Conservation (phyloP, 1,284 basidiomycete genomes). For the Ceratobasidium sp. region DNA sequence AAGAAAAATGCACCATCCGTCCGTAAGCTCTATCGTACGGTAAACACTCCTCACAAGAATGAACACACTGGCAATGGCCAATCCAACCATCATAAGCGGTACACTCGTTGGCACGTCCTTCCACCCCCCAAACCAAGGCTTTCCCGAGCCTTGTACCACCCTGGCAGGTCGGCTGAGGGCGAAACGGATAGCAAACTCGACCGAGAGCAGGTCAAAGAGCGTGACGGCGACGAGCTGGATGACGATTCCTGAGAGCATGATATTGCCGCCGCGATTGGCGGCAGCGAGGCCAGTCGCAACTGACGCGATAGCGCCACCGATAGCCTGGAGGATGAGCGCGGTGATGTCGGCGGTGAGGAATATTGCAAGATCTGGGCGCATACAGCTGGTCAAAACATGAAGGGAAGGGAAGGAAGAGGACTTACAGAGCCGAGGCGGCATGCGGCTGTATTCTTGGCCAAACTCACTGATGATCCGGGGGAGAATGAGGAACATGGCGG, state of each 20-base stretch:
- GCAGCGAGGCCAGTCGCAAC: slow-evolving; percentile 36
- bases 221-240: slow-evolving; percentile 24
- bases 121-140: not conserved
- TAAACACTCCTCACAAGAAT: slow-evolving; percentile 46
- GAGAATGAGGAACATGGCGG: slow-evolving; percentile 51
- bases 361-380: slow-evolving; percentile 52
- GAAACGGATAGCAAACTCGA: slow-evolving; percentile 39
- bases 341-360: slow-evolving; percentile 56
- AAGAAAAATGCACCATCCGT: slow-evolving; percentile 21
- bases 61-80: slow-evolving; percentile 44
- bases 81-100: slow-evolving; percentile 42
- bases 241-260: slow-evolving; percentile 50
- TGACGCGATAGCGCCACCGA: slow-evolving; percentile 56
- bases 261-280: slow-evolving; percentile 47
- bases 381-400: not conserved
- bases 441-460: slow-evolving; percentile 54
- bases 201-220: slow-evolving; percentile 22
- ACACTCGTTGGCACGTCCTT: slow-evolving; percentile 4
- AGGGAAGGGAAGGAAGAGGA: not conserved
- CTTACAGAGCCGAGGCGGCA: slow-evolving; percentile 51
- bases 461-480: slow-evolving; percentile 54
- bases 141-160: not conserved
- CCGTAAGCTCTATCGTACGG: slow-evolving; percentile 46
- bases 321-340: slow-evolving; percentile 56
- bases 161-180: slow-evolving; percentile 4